Base-by-base conservation (phyloP, 148 eudicot genomes). In the Heliosperma pusillum region DNA sequence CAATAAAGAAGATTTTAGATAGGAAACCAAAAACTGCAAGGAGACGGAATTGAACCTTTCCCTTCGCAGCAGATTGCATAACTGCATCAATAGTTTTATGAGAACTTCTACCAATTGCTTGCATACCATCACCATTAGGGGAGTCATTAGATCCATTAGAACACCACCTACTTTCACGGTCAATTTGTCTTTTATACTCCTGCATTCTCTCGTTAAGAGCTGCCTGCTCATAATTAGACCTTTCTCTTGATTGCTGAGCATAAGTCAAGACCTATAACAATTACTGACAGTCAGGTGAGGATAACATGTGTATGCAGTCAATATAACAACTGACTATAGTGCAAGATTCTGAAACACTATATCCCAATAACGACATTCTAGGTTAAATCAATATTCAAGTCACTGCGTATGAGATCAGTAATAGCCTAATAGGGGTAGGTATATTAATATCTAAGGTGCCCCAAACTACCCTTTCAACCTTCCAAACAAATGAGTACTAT, bases 81-180 rank as follows among this genome's bases (percentile, higher is more conserved):
- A 92, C 97, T 8, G 97, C 96, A 40, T 95, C 97, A 72, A 95
- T 92, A 85, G 89, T 90, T 85, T 95, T 95, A 74, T 95, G 97
- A 26, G 98, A 95, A 79, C 96, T 95, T 86, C 98, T 88, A 70
- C 97, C 97, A 82, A 95, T 87, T 45, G 93, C 90, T 83, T 90
- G 98, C 76, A 90, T 90, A 47, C 96, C 97, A 83, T 95, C 98
- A 69, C 96, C 97, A 80, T 87, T 92, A 27, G 97, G 92, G 63
- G 98, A 95, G 60, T 92, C 97, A 80, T 87, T 85, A 79, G 93
- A 88, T 73, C 97, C 97, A 72, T 91, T 83, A n/a, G 96, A 90
- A 59, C 81, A 89, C 91, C 89, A 87, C 76, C 91, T 84, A 79
- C 97, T 95, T 77, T 95, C 98, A 80, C 96, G 82, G 78, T 92